These are phyloP conservation scores for Phytophthora agathidicida DNA, from an alignment of 352 stramenopile genomes.

Conservation along the genomic window DNA sequence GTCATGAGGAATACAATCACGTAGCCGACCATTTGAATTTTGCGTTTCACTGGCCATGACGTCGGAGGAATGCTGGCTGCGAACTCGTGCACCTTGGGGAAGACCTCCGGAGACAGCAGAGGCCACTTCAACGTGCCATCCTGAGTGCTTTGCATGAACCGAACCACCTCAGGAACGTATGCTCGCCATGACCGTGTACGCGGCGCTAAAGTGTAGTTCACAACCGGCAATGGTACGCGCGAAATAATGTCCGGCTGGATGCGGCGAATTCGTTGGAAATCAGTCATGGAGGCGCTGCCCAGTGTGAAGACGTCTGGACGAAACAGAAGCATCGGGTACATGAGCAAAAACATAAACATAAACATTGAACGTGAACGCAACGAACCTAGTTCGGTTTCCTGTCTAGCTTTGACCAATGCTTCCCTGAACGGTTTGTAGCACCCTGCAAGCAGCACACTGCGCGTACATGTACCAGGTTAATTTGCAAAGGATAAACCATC, in stretches of 20 bases:
- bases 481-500: neutral
- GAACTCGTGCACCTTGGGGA: conserved; percentile 52
- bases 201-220: conserved; percentile 65
- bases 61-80: conserved; percentile 38
- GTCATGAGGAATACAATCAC: conserved; percentile 58
- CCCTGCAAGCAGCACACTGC: conserved; percentile 65
- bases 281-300: conserved; percentile 74
- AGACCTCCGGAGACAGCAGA: conserved; percentile 51
- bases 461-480: conserved; percentile 25
- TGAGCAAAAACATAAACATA: neutral
- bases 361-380: neutral
- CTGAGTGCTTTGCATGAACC: conserved; percentile 56
- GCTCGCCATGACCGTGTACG: conserved; percentile 51
- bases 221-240: conserved; percentile 62
- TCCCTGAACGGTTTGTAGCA: conserved; percentile 61
- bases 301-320: conserved; percentile 68
- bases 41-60: conserved; percentile 47
- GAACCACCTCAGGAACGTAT: conserved; percentile 57
- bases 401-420: conserved; percentile 49
- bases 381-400: conserved; percentile 57
- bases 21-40: conserved; percentile 57
- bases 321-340: conserved; percentile 4
- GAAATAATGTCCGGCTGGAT: conserved; percentile 46
- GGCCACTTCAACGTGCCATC: conserved; percentile 64
- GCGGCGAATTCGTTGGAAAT: conserved; percentile 68